These are phyloP conservation scores for Xerocomus brunneocitrinus DNA, from an alignment of 768 basidiomycete species.

Conservation along the genomic window DNA sequence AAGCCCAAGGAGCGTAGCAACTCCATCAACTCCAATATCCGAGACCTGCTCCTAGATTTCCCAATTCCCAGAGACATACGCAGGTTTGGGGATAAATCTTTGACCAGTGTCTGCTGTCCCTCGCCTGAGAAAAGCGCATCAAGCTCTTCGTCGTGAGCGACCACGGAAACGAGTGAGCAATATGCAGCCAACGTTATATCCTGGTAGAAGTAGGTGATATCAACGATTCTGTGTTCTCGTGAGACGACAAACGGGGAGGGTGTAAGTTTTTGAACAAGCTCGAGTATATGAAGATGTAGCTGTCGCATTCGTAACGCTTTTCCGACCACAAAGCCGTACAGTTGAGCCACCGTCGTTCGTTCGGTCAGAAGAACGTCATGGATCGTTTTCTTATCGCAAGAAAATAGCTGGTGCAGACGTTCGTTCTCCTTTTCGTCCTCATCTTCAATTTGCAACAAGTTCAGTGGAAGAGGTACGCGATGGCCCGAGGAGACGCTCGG, in stretches of 20 bases:
- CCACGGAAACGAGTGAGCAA: neutral
- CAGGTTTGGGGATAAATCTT: neutral
- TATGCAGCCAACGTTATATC: neutral
- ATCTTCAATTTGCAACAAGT: neutral
- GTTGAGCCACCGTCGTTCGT: neutral
- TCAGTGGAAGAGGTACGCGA: neutral
- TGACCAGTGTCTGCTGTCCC: neutral
- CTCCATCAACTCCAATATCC: neutral
- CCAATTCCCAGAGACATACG: neutral
- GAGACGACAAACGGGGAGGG: neutral
- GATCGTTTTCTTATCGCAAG: neutral
- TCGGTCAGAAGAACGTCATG: neutral
- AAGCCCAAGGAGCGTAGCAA: neutral
- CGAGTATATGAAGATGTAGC: neutral
- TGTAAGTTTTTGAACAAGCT: neutral
- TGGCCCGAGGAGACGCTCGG: constrained; percentile 31
- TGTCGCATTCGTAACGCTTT: neutral
- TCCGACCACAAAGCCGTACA: neutral
- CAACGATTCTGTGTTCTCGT: neutral
- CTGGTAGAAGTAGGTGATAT: neutral
- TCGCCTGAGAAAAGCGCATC: neutral
- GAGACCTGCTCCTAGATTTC: neutral
- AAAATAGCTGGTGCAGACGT: neutral
- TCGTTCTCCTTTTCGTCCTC: neutral
- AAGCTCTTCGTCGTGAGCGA: neutral